Base-by-base conservation (phyloP, 495 filamentous ascomycete genomes). In the Lepraria neglecta region DNA sequence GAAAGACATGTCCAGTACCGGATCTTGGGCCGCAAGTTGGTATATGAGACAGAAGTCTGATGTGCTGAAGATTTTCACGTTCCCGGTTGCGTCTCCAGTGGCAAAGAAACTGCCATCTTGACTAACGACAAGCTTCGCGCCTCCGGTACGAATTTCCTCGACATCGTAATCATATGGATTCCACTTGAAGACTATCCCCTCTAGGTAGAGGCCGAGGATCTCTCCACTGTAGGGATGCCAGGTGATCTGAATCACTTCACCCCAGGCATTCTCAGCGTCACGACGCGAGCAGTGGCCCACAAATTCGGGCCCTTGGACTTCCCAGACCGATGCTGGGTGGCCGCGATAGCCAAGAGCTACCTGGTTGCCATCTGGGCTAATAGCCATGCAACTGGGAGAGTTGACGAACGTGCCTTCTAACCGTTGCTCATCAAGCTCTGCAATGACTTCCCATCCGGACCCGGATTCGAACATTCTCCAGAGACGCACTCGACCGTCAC, bases 161-260 rank as follows among this genome's bases (percentile, higher is more conserved):
- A 50, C 53, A 17, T 65, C 50, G 12, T 55, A 68, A n/a, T 69
- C 66, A 28, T 68, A 62, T 30, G 68, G 68, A 42, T 59, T 17
- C 68, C 69, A 71, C 52, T 62, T 70, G 60, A 71, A 71, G 15
- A 71, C 38, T 21, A 61, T 56, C 0, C 69, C 68, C 58, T 68
- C 69, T 42, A 67, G 63, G 19, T 70, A 68, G 14, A 71, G 56
- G 35, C 69, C 68, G n/a, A 68, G 28, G n/a, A 71, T 12, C 48
- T 71, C 68, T 42, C 38, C 60, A 12, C 24, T 43, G n/a, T 68
- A 51, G 5, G 68, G 68, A 35, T 71, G 63, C 69, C 69, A 70
- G 43, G 59, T 58, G 19, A 64, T 65, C 55, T 68, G 57, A 35
- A 70, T 65, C 12, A 68, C 65, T 57, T 68, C 66, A 46, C 68